Evolutionary conservation across 495 filamentous ascomycete genomes (phyloP).

Genomic region (Astrothelium macrocarpum): DNA sequence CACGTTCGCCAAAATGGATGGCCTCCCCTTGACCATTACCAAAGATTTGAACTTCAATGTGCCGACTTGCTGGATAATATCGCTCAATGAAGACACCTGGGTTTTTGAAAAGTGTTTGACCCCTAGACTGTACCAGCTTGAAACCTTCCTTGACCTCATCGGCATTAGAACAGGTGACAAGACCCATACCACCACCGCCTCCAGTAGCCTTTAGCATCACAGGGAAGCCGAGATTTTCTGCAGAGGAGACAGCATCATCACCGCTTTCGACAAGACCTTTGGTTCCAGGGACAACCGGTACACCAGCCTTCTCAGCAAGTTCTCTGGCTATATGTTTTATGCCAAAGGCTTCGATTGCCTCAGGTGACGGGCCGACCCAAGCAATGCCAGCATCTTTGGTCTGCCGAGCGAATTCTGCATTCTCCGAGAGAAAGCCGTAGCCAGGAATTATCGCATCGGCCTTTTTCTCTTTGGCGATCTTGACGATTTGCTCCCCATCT

Average conservation of each 20-base stretch:
- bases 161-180: constrained; percentile 27
- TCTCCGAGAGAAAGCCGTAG: constrained; percentile 52
- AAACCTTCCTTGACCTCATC: constrained; percentile 26
- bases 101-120: constrained; percentile 29
- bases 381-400: constrained; percentile 41
- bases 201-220: constrained; percentile 51
- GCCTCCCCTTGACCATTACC: constrained; percentile 45
- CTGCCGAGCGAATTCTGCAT: constrained; percentile 44
- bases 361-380: constrained; percentile 46
- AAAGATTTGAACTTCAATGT: constrained; percentile 48
- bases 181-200: constrained; percentile 51
- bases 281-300: constrained; percentile 46
- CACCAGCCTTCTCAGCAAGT: constrained; percentile 40
- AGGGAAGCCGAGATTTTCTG: constrained; percentile 42
- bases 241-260: constrained; percentile 36
- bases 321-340: constrained; percentile 48
- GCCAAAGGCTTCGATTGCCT: constrained; percentile 46
- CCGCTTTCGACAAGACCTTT: constrained; percentile 39
- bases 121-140: constrained; percentile 23
- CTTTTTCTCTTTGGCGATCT: constrained; percentile 36
- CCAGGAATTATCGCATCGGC: constrained; percentile 46
- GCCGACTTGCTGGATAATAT: constrained; percentile 32
- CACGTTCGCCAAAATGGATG: constrained; percentile 46
- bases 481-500: constrained; percentile 41
- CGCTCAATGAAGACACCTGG: constrained; percentile 25